phyloP scores from a whole-genome alignment of 2,329 filamentous ascomycete genomes.

The Fusarium continuum region DNA sequence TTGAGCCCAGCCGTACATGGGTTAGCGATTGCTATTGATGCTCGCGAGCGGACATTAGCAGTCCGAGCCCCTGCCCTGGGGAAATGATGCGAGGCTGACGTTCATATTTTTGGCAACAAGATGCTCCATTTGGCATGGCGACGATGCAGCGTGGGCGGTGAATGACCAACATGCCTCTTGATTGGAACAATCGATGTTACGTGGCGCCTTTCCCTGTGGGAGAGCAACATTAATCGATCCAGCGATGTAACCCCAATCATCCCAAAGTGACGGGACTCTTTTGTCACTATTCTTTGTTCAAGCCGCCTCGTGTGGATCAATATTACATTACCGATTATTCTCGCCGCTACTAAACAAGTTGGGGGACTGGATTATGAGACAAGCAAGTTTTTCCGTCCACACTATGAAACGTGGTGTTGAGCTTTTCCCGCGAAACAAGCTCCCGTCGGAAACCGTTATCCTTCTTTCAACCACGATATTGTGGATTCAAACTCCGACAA shows the following conservation, averaged over 20 bases:
- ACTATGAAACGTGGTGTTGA: slow-evolving; percentile 29
- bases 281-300: slow-evolving; percentile 16
- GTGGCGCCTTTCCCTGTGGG: slow-evolving; percentile 18
- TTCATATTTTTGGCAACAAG: slow-evolving; percentile 28
- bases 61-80: slow-evolving; percentile 28
- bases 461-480: slow-evolving; percentile 2
- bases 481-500: slow-evolving; percentile 1
- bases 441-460: slow-evolving; percentile 11
- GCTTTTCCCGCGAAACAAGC: slow-evolving; percentile 10
- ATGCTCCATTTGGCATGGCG: background rate
- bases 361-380: slow-evolving; percentile 4
- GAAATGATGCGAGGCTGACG: slow-evolving; percentile 37
- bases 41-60: slow-evolving; percentile 15
- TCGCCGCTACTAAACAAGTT: background rate
- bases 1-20: slow-evolving; percentile 7
- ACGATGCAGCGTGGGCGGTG: slow-evolving; percentile 20
- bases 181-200: slow-evolving; percentile 27
- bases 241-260: slow-evolving; percentile 29
- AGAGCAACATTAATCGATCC: slow-evolving; percentile 20
- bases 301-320: background rate
- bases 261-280: slow-evolving; percentile 17
- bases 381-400: slow-evolving; percentile 21
- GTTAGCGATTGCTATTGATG: slow-evolving; percentile 8
- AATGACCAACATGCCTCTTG: slow-evolving; percentile 1
- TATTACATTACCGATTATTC: slow-evolving; percentile 28